A percentile compares a stretch with the other conserved stretches of the same genome.
phyloP scores from a whole-genome alignment of 345 rosid genomes.

The Hibiscus syriacus region DNA sequence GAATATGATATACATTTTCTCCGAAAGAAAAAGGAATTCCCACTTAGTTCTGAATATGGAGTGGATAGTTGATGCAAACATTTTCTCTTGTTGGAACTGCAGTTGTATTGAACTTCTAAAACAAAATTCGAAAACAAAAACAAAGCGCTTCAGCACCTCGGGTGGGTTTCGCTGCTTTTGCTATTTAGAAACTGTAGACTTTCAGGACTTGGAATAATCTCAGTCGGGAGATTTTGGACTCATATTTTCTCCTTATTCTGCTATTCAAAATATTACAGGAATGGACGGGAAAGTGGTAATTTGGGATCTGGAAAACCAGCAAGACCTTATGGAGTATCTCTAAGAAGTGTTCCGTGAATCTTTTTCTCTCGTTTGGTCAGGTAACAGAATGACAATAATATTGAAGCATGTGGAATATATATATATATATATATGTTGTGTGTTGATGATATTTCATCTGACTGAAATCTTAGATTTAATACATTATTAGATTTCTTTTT shows the following conservation, averaged over 20 bases:
- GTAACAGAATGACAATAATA: not conserved
- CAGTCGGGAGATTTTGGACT: not conserved
- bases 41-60: not conserved
- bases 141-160: constrained; percentile 86
- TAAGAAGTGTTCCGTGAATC: not conserved
- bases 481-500: not conserved
- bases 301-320: constrained; percentile 74
- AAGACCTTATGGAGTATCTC: constrained; percentile 42
- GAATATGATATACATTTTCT: not conserved
- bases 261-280: constrained; percentile 33
- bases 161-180: constrained; percentile 33
- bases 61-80: not conserved
- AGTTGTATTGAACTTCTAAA: constrained; percentile 61
- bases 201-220: not conserved
- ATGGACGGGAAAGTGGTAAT: constrained; percentile 81
- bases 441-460: not conserved
- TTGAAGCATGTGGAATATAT: not conserved
- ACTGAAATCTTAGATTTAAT: not conserved
- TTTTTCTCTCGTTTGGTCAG: not conserved
- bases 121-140: constrained; percentile 38
- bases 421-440: not conserved
- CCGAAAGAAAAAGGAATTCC: not conserved
- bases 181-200: not conserved
- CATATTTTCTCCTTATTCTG: not conserved
- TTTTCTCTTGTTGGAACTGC: constrained; percentile 21